Conservation (phyloP, 1,284 basidiomycete genomes). For the Ceratobasidium sp. region DNA sequence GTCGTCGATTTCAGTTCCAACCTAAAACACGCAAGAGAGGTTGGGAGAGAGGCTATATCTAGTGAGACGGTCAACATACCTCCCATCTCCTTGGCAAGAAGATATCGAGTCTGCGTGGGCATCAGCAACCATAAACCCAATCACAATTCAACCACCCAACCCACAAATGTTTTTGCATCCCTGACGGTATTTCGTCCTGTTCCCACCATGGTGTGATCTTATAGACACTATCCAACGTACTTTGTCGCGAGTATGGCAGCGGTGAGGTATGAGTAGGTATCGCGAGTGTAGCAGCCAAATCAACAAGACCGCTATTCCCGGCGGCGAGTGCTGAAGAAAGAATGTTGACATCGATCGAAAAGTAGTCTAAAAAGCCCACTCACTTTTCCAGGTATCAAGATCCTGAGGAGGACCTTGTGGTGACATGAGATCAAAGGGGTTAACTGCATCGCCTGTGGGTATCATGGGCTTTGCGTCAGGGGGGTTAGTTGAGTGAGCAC, state of each 20-base stretch:
- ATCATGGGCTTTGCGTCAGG: constrained; percentile 15
- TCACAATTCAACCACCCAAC: neutral
- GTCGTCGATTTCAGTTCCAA: constrained; percentile 23
- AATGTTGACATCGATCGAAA: neutral
- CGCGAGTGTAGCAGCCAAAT: constrained; percentile 35
- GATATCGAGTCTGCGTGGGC: neutral
- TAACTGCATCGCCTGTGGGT: constrained; percentile 2
- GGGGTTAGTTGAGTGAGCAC: neutral
- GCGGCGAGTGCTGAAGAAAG: constrained; percentile 22
- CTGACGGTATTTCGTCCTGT: constrained; percentile 39
- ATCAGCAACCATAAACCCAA: neutral
- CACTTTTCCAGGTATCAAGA: constrained; percentile 22
- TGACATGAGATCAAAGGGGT: neutral
- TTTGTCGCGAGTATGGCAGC: neutral
- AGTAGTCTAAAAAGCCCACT: neutral
- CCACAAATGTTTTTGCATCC: constrained; percentile 31
- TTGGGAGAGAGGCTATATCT: neutral
- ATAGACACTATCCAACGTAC: neutral
- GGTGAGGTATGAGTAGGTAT: neutral
- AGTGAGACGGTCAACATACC: neutral
- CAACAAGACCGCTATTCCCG: constrained; percentile 23
- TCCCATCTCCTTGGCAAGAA: constrained; percentile 37
- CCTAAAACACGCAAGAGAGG: neutral
- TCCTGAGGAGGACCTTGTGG: constrained; percentile 3
- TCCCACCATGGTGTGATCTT: constrained; percentile 43